These are phyloP conservation scores for Tarenaya hassleriana DNA, from an alignment of 345 rosid species.

Conservation along the genomic window DNA sequence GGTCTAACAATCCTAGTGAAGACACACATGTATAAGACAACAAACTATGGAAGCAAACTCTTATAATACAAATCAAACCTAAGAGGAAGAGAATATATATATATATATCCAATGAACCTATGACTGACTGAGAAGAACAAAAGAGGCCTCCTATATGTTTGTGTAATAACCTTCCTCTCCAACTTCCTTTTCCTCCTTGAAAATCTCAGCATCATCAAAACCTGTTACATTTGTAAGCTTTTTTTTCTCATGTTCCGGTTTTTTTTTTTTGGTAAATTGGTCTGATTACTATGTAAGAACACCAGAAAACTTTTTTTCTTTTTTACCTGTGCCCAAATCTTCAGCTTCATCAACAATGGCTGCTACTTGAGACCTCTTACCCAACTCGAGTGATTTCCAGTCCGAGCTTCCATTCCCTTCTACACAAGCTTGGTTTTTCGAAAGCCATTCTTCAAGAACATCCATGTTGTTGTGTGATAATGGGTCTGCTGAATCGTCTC, in stretches of 20 bases:
- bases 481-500: conserved; percentile 40
- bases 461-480: conserved; percentile 39
- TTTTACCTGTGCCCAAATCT: conserved; percentile 58
- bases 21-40: no score
- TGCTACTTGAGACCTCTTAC: conserved; percentile 36
- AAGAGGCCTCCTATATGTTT: conserved; percentile 23
- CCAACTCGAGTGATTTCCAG: conserved; percentile 60
- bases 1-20: no score
- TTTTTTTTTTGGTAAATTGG: no score
- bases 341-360: conserved; percentile 49
- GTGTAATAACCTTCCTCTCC: conserved; percentile 34
- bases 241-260: no score
- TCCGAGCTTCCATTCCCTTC: conserved; percentile 51
- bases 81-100: conserved; percentile 2
- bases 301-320: no score
- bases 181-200: conserved; percentile 37
- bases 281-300: no score
- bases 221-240: conserved; percentile 35
- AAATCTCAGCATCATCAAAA: conserved; percentile 73
- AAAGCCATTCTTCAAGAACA: conserved; percentile 73
- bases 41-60: neutral
- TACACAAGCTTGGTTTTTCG: conserved; percentile 38
- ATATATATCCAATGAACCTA: conserved; percentile 9
- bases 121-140: conserved; percentile 17
- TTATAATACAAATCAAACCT: conserved; percentile 5